Evolutionary conservation across 169 alveolate species (phyloP).

Genomic region (Plasmodium fragile): DNA sequence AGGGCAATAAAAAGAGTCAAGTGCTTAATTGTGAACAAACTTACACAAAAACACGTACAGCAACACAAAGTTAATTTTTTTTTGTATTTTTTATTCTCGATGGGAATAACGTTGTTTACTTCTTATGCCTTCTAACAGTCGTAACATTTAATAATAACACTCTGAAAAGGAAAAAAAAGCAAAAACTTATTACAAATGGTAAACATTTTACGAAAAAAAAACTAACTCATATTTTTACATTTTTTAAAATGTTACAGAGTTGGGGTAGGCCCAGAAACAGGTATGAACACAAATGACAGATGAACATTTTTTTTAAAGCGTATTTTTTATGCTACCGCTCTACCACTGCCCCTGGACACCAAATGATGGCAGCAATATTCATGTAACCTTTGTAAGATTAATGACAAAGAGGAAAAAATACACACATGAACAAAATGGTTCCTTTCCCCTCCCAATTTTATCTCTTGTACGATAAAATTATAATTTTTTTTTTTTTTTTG

Average conservation of each 20-base stretch:
- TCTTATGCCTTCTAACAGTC: not conserved
- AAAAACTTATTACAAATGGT: not conserved
- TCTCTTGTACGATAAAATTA: not conserved
- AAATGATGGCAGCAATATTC: not conserved
- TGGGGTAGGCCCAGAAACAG: not conserved
- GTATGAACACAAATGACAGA: not conserved
- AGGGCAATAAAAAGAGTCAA: not conserved
- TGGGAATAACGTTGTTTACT: not conserved
- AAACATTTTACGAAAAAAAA: not conserved
- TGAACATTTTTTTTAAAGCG: not conserved
- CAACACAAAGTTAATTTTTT: not conserved
- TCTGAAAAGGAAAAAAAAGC: not conserved
- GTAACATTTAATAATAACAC: not conserved
- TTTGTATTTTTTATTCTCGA: not conserved
- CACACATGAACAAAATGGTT: not conserved
- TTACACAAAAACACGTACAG: not conserved
- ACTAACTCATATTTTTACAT: not conserved
- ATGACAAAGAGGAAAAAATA: not conserved
- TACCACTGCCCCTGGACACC: not conserved
- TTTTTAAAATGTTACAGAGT: not conserved
- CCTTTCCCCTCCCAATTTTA: not conserved
- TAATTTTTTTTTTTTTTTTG: not conserved
- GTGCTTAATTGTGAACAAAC: not conserved
- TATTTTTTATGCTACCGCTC: not conserved
- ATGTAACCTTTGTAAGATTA: not conserved